Evolutionary conservation across 106 monocot species (phyloP), one percentile per base, ranked within the genome.

Genomic region (Acanthochlamys bracteata): DNA sequence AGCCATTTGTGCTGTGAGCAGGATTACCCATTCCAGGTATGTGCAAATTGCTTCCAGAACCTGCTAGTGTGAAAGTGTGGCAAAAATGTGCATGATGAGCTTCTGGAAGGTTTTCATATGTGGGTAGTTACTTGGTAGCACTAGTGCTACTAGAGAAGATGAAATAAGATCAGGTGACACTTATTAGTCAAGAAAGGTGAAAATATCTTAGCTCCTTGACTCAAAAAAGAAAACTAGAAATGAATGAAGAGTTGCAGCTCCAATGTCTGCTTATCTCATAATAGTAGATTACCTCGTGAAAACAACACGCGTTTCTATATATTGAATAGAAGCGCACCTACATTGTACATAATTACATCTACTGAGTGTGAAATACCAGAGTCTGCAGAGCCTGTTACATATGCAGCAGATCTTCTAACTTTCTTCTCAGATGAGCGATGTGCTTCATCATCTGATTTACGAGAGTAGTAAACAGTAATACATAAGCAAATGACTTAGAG

Each of bases 21-120:
- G 90, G 71, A 71, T 84, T 84, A 81, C 78, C 78, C 80, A 78
- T 76, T 81, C 85, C 93, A 88, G 79, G 67, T 75, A 80, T 71
- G 85, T 85, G 80, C 69, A 72, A 69, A 82, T 85, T 79, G 88
- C 84, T 88, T 85, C 88, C 88, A 80, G 66, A 47, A 82, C 93
- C 93, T 93, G 93, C 69, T 89, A 80, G 79, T 82, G 85, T 45
- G 80, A 73, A 84, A 84, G 80, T 83, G 84, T 82, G 68, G 73
- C 74, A 85, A 82, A 78, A 72, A 84, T 78, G 88, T 93, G 93
- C 73, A 67, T 73, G 47, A 47, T 88, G 82, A 92, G 79, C 68
- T 81, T 92, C 56, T 66, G 55, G 65, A 60, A 45, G 53, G 73
- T 74, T 49, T 66, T 39, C 68, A 64, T 53, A 71, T 59, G 75